phyloP scores from a whole-genome alignment of 73 alveolate species.

The Paramecium bursaria region DNA sequence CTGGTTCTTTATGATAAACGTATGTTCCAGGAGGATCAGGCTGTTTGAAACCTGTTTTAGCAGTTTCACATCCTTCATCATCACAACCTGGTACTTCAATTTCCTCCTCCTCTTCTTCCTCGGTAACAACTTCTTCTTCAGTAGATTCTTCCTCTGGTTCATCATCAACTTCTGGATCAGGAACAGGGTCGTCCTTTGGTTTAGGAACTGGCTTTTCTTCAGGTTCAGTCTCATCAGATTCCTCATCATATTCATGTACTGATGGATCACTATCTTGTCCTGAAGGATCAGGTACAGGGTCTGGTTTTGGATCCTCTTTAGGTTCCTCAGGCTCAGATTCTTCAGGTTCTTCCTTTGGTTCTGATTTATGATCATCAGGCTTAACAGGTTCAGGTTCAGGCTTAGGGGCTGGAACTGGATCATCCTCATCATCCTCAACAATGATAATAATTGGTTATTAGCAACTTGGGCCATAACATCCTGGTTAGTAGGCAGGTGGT shows the following conservation, averaged over 20 bases:
- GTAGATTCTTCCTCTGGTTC: conserved; percentile 23
- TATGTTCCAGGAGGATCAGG: too few relatives aligned
- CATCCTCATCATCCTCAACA: conserved; percentile 59
- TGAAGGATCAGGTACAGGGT: conserved; percentile 6
- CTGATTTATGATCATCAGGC: too few relatives aligned
- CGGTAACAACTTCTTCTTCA: background rate
- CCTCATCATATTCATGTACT: background rate
- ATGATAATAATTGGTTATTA: conserved; percentile 17
- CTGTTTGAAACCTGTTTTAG: background rate
- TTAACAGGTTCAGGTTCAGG: conserved; percentile 9
- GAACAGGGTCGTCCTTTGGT: background rate
- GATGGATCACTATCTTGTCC: background rate
- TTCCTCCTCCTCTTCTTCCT: conserved; percentile 13
- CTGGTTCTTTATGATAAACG: too few relatives aligned
- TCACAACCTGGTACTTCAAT: background rate
- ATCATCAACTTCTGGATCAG: conserved; percentile 2
- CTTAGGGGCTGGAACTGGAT: too few relatives aligned
- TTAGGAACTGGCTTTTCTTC: too few relatives aligned
- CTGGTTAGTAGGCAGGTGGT: conserved; percentile 43
- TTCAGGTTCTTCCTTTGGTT: conserved; percentile 7
- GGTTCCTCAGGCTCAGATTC: too few relatives aligned
- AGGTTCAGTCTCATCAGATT: too few relatives aligned
- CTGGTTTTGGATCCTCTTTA: conserved; percentile 1
- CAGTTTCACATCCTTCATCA: conserved; percentile 11
- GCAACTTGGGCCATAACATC: conserved; percentile 56